Evolutionary conservation across 1,284 basidiomycete species (phyloP), one percentile per base, ranked within the genome.

Genomic region (Porodaedalea pini): DNA sequence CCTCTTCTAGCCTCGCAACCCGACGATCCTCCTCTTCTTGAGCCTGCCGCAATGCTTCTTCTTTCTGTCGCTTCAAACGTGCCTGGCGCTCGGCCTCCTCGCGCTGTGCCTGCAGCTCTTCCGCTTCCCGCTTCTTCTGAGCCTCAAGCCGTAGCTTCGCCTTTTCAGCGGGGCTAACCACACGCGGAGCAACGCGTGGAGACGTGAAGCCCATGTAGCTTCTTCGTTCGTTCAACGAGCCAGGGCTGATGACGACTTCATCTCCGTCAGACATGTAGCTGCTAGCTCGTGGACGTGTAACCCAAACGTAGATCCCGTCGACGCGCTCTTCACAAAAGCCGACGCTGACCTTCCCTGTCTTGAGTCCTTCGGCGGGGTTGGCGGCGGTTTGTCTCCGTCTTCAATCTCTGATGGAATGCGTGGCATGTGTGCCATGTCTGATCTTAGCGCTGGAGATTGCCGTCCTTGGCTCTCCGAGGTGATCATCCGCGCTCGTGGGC

Each of bases 71-170:
- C 63, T 72, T 78, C 11, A 74, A 68, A 7, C 72, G 74, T 0
- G 71, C 71, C 64, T 83, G 80, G 40, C 77, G 74, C 62, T 76
- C 72, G 11, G 69, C 75, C 62, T 88, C 85, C 62, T 81, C 79
- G 54, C 66, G 69, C 29, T 73, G 41, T 4, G 78, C 77, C 57
- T 76, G 70, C 47, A 71, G 67, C 57, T 83, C 81, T 60, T 85
- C 84, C 36, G 66, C 63, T 60, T 81, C 74, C 23, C 70, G 72
- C 57, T 74, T 73, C 34, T 66, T 67, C 55, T 77, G 72, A 31
- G 69, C 64, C 51, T 76, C 76, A 61, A 70, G 68, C 45, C 75
- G 68, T 49, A 72, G 70, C 17, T 68, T 71, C 23, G 75, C 73
- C 21, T 75, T 71, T 51, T 83, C 80, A 15, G 69, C 72, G 5